Evolutionary conservation across 768 basidiomycete genomes (phyloP), one percentile per base, ranked within the genome.

Genomic region (Lentinula edodes): DNA sequence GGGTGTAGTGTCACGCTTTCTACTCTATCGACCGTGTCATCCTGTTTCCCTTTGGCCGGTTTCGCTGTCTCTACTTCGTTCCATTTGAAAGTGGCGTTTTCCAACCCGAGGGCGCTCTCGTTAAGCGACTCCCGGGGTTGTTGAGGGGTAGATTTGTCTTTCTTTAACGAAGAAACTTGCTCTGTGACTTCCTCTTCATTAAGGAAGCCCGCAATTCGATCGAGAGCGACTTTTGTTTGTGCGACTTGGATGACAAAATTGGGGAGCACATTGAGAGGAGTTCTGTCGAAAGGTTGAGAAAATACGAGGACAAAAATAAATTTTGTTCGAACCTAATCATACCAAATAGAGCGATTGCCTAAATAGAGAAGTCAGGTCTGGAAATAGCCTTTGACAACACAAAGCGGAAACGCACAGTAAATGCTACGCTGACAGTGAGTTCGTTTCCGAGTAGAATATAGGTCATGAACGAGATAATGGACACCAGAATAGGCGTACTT

Each of bases 251-350:
- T 88, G 51, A 90, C 83, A 80, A 85, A 93, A 7, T 83, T 76
- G 0, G 93, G 93, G 52, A 96, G 86, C 34, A 90, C 81, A 66
- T 91, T 91, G 51, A 95, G 75, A 0, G 93, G 93, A 18, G 78
- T 70, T 36, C 88, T 86, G 57, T 20, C 28, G 34, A 45, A 34
- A 16, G 63, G 39, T 45, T 48, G 28, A 36, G 42, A 45, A 28
- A 62, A 38, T 4, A 5, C 43, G 28, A 39, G 1, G 36, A 2
- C 60, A 6, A 53, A 39, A 46, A 34, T 16, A 8, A 9, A 13
- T 10, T 15, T 12, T 6, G 5, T 64, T 63, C 75, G n/a, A 66
- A 86, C 81, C 85, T 81, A 67, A 97, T 80, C 94, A 97, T 94
- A 51, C 80, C 79, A 72, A 96, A 96, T 46, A 96, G 72, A 0